These are phyloP conservation scores for Apiospora marii DNA, from an alignment of 2,329 filamentous ascomycete genomes.

Conservation along the genomic window DNA sequence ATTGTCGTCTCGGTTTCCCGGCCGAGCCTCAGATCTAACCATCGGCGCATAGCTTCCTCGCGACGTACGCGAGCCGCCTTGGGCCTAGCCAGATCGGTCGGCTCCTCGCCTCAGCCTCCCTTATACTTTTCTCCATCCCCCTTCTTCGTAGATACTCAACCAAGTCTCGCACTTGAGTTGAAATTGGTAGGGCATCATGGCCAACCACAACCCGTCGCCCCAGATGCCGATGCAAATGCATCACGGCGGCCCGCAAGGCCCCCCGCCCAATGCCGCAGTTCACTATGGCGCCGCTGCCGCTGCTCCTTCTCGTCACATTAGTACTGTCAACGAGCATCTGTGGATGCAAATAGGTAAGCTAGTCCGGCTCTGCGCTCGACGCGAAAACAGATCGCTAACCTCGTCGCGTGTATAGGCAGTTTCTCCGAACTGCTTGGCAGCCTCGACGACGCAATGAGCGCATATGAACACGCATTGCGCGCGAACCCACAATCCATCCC, in stretches of 20 bases:
- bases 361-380: background rate
- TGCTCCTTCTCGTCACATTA: conserved; percentile 76
- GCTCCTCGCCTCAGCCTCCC: conserved; percentile 4
- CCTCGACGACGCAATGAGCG: conserved; percentile 85
- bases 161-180: background rate
- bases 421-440: conserved; percentile 89
- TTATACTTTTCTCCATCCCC: background rate
- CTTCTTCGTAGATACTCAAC: background rate
- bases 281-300: conserved; percentile 62
- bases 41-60: conserved; percentile 16
- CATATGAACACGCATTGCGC: conserved; percentile 88
- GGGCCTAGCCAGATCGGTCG: conserved; percentile 8
- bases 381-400: conserved; percentile 4
- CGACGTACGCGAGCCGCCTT: conserved; percentile 5
- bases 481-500: conserved; percentile 89
- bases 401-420: conserved; percentile 65
- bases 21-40: background rate
- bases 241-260: conserved; percentile 68
- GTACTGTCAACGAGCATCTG: conserved; percentile 81
- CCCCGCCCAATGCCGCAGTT: conserved; percentile 63
- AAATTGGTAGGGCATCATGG: conserved; percentile 32
- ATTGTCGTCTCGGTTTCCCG: conserved; percentile 3
- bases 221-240: conserved; percentile 77
- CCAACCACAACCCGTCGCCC: conserved; percentile 83
- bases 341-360: conserved; percentile 91